Conservation (phyloP, 371 early-diverging fungal genomes). For the Mortierella sp. region DNA sequence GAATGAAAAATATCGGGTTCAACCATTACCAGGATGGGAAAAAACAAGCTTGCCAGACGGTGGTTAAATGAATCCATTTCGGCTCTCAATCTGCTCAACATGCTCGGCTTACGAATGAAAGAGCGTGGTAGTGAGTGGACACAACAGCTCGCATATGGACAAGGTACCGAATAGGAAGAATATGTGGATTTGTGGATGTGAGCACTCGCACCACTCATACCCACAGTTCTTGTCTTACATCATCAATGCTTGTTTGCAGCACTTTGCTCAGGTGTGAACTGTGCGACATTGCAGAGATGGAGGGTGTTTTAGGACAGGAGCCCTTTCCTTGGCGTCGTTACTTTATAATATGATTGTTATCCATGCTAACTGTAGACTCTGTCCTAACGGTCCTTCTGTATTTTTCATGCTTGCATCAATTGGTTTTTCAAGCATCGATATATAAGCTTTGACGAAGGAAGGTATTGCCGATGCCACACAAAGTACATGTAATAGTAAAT, state of each 20-base stretch:
- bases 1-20: no score
- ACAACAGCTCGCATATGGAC: conserved; percentile 1
- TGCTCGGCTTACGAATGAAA: background rate
- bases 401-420: background rate
- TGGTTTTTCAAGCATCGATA: background rate
- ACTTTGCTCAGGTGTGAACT: conserved; percentile 1
- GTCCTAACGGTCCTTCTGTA: background rate
- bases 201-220: background rate
- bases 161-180: background rate
- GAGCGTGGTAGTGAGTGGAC: background rate
- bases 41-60: background rate
- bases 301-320: background rate
- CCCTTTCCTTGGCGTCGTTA: background rate
- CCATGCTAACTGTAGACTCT: background rate
- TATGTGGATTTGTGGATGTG: background rate
- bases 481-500: background rate
- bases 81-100: conserved; percentile 5
- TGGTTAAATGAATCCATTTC: background rate
- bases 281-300: conserved; percentile 5
- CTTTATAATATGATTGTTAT: background rate
- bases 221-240: background rate
- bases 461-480: background rate
- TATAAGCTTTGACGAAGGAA: background rate
- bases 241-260: conserved; percentile 5
- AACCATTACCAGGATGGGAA: no score